phyloP scores from a whole-genome alignment of 2,329 filamentous ascomycete genomes.

The Colletotrichum orchidophilum region DNA sequence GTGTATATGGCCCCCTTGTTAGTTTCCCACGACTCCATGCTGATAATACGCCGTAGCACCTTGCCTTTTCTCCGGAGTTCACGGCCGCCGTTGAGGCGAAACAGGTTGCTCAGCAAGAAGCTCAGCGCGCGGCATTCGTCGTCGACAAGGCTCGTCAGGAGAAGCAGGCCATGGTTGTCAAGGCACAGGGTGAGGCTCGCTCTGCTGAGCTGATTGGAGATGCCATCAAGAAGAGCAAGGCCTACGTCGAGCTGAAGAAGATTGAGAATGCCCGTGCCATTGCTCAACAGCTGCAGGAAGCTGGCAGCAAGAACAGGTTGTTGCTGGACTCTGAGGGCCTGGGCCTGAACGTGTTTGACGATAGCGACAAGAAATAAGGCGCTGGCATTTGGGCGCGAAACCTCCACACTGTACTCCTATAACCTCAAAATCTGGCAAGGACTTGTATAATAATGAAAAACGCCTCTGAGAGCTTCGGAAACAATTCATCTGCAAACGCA shows the following conservation, averaged over 20 bases:
- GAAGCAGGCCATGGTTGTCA: conserved; percentile 98
- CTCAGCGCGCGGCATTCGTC: conserved; percentile 94
- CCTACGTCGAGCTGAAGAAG: conserved; percentile 96
- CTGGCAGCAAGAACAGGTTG: conserved; percentile 88
- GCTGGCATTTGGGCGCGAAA: conserved; percentile 32
- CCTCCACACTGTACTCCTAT: conserved; percentile 59
- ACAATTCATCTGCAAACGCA: neutral
- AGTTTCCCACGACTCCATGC: conserved; percentile 5
- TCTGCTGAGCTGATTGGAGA: conserved; percentile 98
- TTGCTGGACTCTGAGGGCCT: conserved; percentile 92
- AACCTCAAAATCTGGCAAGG: conserved; percentile 1
- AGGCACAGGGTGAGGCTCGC: conserved; percentile 97
- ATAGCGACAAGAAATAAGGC: conserved; percentile 57
- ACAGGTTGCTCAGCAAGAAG: conserved; percentile 87
- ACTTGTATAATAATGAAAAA: conserved; percentile 33
- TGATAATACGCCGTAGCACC: conserved; percentile 60
- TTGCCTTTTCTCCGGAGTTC: conserved; percentile 79
- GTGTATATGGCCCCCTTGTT: conserved; percentile 45
- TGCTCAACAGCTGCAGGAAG: conserved; percentile 87
- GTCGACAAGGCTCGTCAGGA: conserved; percentile 99
- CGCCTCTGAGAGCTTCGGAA: conserved; percentile 12
- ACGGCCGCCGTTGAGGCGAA: conserved; percentile 79
- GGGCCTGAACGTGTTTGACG: conserved; percentile 84
- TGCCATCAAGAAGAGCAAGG: conserved; percentile 98
- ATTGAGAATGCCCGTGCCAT: conserved; percentile 96